Evolutionary conservation across 352 stramenopile genomes (phyloP).

Genomic region (Pythium angustatum): DNA sequence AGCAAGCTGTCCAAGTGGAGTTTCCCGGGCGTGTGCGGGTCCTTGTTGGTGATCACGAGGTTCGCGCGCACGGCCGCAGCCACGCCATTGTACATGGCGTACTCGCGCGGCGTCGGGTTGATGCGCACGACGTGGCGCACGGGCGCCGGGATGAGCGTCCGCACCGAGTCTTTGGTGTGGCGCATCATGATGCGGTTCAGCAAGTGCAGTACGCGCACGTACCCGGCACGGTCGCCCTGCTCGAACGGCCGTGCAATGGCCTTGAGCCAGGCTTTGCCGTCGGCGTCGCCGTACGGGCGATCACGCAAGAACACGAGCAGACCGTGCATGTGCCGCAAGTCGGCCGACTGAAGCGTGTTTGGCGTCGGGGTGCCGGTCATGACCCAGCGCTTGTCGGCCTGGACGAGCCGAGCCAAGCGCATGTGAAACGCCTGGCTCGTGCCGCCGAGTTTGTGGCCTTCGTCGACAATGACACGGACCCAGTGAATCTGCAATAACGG

Average conservation of each 20-base stretch:
- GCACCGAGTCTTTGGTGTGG: conserved; percentile 93
- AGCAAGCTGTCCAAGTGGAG: conserved; percentile 72
- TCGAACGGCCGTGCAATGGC: conserved; percentile 79
- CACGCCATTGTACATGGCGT: conserved; percentile 73
- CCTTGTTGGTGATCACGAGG: conserved; percentile 76
- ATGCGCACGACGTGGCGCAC: conserved; percentile 43
- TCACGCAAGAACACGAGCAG: conserved; percentile 92
- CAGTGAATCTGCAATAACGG: conserved; percentile 68
- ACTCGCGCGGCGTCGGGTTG: conserved; percentile 67
- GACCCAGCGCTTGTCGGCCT: conserved; percentile 91
- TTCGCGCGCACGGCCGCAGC: conserved; percentile 64
- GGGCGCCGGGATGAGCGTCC: conserved; percentile 43
- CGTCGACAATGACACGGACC: conserved; percentile 94
- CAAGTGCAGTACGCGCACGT: conserved; percentile 78
- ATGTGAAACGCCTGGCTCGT: conserved; percentile 68
- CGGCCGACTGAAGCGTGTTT: conserved; percentile 81
- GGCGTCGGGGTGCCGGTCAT: conserved; percentile 97
- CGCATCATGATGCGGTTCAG: conserved; percentile 93
- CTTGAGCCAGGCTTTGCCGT: conserved; percentile 77
- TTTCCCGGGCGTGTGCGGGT: conserved; percentile 56
- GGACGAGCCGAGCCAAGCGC: conserved; percentile 79
- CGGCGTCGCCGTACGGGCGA: conserved; percentile 71
- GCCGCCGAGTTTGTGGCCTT: conserved; percentile 93
- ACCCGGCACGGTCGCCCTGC: conserved; percentile 49
- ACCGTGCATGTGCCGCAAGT: conserved; percentile 89